Conservation (phyloP, 192 early-diverging fungal genomes). For the Chytriomyces confervae region DNA sequence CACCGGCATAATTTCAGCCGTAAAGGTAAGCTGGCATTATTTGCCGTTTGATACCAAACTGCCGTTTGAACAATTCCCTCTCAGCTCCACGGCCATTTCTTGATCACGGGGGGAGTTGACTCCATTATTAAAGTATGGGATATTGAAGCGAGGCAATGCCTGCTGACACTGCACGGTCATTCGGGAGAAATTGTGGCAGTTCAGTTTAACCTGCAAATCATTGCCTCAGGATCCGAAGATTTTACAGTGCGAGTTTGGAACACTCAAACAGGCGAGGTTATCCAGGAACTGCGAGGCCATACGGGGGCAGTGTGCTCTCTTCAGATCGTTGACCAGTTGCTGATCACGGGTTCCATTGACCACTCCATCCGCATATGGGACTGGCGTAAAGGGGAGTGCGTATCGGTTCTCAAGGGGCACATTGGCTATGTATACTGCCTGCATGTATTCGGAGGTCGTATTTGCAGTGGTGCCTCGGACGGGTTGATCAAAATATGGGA, state of each 20-base stretch:
- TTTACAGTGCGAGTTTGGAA: constrained; percentile 52
- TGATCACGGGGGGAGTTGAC: constrained; percentile 55
- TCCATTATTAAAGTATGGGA: constrained; percentile 52
- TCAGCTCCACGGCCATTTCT: constrained; percentile 32
- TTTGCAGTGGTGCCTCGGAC: constrained; percentile 42
- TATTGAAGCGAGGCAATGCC: constrained; percentile 31
- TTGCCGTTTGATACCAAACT: not conserved
- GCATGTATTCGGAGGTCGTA: constrained; percentile 14
- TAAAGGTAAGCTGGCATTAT: constrained; percentile 35
- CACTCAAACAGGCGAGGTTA: constrained; percentile 34
- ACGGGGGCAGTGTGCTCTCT: constrained; percentile 49
- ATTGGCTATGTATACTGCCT: constrained; percentile 46
- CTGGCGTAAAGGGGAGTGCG: constrained; percentile 16
- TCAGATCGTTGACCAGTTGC: constrained; percentile 25
- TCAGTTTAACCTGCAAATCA: constrained; percentile 27
- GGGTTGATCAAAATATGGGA: constrained; percentile 46
- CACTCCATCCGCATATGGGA: constrained; percentile 46
- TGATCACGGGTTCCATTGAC: constrained; percentile 56
- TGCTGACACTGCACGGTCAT: constrained; percentile 45
- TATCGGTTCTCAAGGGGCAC: constrained; percentile 37
- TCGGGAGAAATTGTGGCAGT: constrained; percentile 46
- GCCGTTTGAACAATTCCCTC: not conserved
- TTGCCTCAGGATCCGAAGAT: constrained; percentile 54
- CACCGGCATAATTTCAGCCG: constrained; percentile 50
- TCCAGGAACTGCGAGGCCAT: constrained; percentile 44